Evolutionary conservation across 495 filamentous ascomycete species (phyloP), one percentile per base, ranked within the genome.

Genomic region (Penicillium canariense): DNA sequence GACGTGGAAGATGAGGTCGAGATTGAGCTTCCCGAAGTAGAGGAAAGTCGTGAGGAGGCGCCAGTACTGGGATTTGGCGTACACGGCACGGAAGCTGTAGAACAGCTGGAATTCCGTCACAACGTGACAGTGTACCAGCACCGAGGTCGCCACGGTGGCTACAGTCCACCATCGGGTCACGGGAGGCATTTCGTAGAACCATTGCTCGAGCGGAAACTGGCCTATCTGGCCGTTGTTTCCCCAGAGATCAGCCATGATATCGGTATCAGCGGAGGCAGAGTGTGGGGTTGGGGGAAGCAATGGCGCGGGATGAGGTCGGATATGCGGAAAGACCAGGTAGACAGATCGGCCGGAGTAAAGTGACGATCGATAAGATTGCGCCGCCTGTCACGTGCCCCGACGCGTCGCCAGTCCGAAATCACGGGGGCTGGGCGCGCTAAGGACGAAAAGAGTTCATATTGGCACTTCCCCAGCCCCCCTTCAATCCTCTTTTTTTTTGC

Each of bases 121-220:
- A 65, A 97, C 84, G 63, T 92, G 81, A 72, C 92, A 97, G 68
- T 98, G 95, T 4, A 97, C 90, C 48, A 97, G 77, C 4, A 91
- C 85, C 61, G 89, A 92, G n/a, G 86, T 93, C 42, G 87, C 77
- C 14, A 97, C 86, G 0, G 91, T 95, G 34, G 91, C 91, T 5
- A 88, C 91, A 12, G 95, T 98, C 94, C 94, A 98, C 83, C 87
- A 93, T 43, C 94, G 77, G 23, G 95, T 97, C 64, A 92, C 94
- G 20, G 92, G 84, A 2, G 95, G 94, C 87, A 97, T 96, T 72
- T 97, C 93, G 72, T 87, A 96, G 74, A 96, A 96, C 93, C 94
- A 97, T 65, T 91, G 87, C 72, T 96, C 92, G 7, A 97, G 81
- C 22, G 91, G 93, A 61, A 94, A 89, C 55, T 87, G 85, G 54